Base-by-base conservation (phyloP, 169 alveolate species). In the Eimeria falciformis region DNA sequence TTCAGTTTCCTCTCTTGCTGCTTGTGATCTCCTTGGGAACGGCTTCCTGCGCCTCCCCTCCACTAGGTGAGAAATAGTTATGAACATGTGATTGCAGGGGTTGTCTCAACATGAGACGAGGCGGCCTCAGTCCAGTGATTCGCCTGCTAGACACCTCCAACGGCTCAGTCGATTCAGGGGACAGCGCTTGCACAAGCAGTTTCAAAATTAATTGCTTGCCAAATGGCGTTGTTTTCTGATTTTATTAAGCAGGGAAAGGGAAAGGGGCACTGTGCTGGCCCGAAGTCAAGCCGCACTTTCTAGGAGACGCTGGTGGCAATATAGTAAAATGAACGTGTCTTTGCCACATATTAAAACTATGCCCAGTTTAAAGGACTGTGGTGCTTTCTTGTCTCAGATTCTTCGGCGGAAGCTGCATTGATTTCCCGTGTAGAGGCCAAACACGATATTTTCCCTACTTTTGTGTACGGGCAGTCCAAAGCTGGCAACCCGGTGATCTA, bases 401-500 rank as follows among this genome's bases (percentile, higher is more conserved):
- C 23, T 18, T 40, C 40, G 50, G 87, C 71, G 18, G 87, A 77
- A 47, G 14, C 50, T 29, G 66, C 87, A 0, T 56, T 77, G 87
- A 43, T 77, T 23, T 23, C 87, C 29, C 87, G 69, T 17, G 69
- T 77, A 3, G 87, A 77, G 46, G 43, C 53, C 6, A 77, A 50
- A 50, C 47, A 50, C 46, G 66, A 7, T n/a, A 47, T 9, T 25
- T 47, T 50, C 37, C 86, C 87, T 1, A 77, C 87, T 0, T 77
- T 21, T 33, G 66, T 50, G 6, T 47, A 47, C 17, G 87, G 87
- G 7, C 29, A 12, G 40, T 45, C 66, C 37, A 46, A 27, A 46
- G 18, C 66, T 23, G 69, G 69, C 68, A 5, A 21, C 50, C 87
- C 87, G 29, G 87, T 77, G 23, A 27, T 77, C 50, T 77, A 77